Evolutionary conservation across 148 eudicot species (phyloP), one percentile per base, ranked within the genome.

Genomic region (Spergularia marina): DNA sequence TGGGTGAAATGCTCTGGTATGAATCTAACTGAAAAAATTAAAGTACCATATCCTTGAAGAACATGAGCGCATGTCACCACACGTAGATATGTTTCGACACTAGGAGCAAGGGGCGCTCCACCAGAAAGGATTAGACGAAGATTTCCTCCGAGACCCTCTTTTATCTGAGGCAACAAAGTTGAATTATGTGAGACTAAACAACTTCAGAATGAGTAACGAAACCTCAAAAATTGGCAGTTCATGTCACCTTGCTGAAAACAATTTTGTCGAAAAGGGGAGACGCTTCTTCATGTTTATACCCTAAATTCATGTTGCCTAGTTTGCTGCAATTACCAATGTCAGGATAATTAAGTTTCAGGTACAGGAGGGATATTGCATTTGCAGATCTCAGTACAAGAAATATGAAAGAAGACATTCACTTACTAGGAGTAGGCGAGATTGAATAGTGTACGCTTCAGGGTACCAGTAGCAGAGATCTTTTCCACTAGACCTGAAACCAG

Each of bases 1-100:
- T 69, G 41, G 25, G 61, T 6, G 9, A 30, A 30, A 30, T 30
- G 36, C 36, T 30, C 36, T 30, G 36, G 36, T 30, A 17, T 57
- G 36, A 15, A 23, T 3, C 17, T 51, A 25, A 23, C 14, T 30
- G 11, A 7, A 55, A 13, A 53, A 16, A 30, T 2, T 30, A 20
- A 53, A 41, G 34, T 86, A 96, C 99, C 99, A 65, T 96, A 92
- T 86, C 99, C 99, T 84, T 96, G 99, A 69, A 91, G 84, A 69
- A 96, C 98, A 83, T 96, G 88, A 84, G 93, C 88, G 81, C 99
- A 93, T 25, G 98, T 80, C 44, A 87, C 98, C 12, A 96, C 97
- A 8, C 93, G 86, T 12, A 91, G 79, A 71, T 78, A 92, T 8
- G 94, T 89, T 80, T 96, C 99, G 10, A 92, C 86, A 61, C 74